Evolutionary conservation across 2,329 filamentous ascomycete genomes (phyloP), one percentile per base, ranked within the genome.

Genomic region (Pleoardoris graminearum): DNA sequence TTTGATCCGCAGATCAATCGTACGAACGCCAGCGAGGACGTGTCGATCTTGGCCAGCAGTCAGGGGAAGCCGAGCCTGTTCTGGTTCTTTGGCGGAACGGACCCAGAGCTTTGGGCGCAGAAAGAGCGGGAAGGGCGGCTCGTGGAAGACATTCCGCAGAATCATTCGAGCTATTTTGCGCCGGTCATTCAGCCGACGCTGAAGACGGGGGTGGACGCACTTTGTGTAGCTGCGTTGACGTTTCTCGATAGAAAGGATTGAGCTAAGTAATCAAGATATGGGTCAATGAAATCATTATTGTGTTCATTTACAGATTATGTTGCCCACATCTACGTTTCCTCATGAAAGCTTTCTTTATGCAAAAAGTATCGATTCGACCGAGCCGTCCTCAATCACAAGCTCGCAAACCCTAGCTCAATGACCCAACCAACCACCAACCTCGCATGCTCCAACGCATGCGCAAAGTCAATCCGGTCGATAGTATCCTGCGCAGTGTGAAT

Each of bases 371-470:
- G n/a, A n/a, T n/a, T n/a, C n/a, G n/a, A n/a, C n/a, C n/a, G n/a
- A n/a, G n/a, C n/a, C 25, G 5, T 27, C 25, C 10, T 6, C 7
- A 22, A 22, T 39, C 21, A 39, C 23, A 47, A 49, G 12, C 4
- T 79, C 27, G 88, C 83, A 75, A 89, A 89, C 10, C 85, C 89
- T 56, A 94, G 80, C 77, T 95, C 90, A 65, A 91, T 91, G 6
- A 85, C 88, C 59, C 93, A 82, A 3, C 86, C 88, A 23, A 94
- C 77, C 0, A 89, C 91, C 80, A 95, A 82, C 70, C 85, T 86
- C 17, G 89, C 89, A 74, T 95, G 90, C 76, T 95, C 85, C 33
- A 92, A 79, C 90, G 95, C 94, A 72, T 95, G 91, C 68, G 91
- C 84, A 68, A 93, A 94, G 58, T 85, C 86, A 30, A 90, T 74